phyloP scores from a whole-genome alignment of 2,329 filamentous ascomycete species.

The Exophiala xenobiotica region DNA sequence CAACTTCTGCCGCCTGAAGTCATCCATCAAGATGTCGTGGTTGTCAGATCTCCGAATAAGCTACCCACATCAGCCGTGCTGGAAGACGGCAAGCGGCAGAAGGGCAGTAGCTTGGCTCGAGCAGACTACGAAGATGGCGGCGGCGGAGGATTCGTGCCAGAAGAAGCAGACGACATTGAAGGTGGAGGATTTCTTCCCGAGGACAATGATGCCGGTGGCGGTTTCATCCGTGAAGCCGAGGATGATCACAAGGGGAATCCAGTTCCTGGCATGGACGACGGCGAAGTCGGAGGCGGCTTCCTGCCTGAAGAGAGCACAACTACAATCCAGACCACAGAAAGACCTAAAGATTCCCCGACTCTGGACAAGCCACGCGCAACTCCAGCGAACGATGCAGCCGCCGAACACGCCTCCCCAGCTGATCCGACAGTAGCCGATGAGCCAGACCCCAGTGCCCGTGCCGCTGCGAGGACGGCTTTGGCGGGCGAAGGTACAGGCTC shows the following conservation, averaged over 20 bases:
- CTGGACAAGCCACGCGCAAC: not conserved
- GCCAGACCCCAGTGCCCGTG: too few species aligned
- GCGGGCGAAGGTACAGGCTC: too few species aligned
- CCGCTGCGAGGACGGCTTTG: too few species aligned
- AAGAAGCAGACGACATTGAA: slow-evolving; percentile 27
- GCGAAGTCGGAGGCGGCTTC: slow-evolving; percentile 29
- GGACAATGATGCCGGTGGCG: slow-evolving; percentile 26
- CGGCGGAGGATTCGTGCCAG: slow-evolving; percentile 22
- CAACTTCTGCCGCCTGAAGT: slow-evolving; percentile 22
- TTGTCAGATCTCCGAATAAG: slow-evolving; percentile 25
- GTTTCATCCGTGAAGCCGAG: slow-evolving; percentile 34
- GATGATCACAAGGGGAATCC: not conserved
- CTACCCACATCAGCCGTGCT: slow-evolving; percentile 1
- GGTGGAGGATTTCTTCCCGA: slow-evolving; percentile 46
- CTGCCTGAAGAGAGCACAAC: slow-evolving; percentile 20
- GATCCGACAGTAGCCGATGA: too few species aligned
- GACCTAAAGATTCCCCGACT: too few species aligned
- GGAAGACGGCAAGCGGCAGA: not conserved
- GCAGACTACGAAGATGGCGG: slow-evolving; percentile 6
- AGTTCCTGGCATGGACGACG: slow-evolving; percentile 8
- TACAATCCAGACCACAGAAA: not conserved
- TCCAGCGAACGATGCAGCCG: not conserved
- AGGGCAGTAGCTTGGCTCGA: too few species aligned
- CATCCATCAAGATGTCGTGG: slow-evolving; percentile 20
- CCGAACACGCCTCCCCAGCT: too few species aligned